phyloP scores from a whole-genome alignment of 805 yeast species.

The Metschnikowia kofuensis region DNA sequence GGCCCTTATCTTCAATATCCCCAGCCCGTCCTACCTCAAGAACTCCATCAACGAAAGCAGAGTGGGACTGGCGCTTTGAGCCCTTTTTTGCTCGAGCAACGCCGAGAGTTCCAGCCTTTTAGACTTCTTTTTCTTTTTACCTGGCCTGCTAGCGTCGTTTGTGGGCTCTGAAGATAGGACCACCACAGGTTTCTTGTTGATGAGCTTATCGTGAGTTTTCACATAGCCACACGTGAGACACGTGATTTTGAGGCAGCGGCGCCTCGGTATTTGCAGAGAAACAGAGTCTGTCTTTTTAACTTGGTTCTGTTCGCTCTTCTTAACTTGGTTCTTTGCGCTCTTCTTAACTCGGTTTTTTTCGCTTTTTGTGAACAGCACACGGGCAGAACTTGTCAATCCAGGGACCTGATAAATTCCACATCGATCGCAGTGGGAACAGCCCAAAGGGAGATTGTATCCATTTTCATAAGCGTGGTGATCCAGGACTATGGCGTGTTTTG shows the following conservation, averaged over 20 bases:
- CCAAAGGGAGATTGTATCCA: conserved; percentile 28
- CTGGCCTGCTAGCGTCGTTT: not conserved
- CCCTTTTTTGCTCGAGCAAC: conserved; percentile 39
- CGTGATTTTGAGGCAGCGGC: conserved; percentile 12
- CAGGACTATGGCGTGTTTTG: conserved; percentile 23
- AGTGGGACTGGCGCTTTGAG: conserved; percentile 22
- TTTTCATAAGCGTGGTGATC: conserved; percentile 22
- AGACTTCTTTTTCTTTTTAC: conserved; percentile 43
- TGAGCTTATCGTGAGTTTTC: conserved; percentile 10
- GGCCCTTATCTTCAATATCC: not conserved
- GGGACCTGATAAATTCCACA: conserved; percentile 35
- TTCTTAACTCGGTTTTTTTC: not conserved
- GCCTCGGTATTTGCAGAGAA: not conserved
- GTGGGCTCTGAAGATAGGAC: not conserved
- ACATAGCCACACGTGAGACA: conserved; percentile 22
- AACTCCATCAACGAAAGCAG: conserved; percentile 50
- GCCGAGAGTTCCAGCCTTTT: conserved; percentile 42
- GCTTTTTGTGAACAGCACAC: conserved; percentile 21
- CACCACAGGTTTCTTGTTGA: conserved; percentile 6
- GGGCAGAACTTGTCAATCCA: conserved; percentile 28
- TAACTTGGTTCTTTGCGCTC: not conserved
- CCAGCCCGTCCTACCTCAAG: conserved; percentile 24
- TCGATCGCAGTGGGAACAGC: conserved; percentile 24
- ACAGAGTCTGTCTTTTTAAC: not conserved
- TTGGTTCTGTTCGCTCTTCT: no score